A percentile compares a stretch with the other conserved stretches of the same genome.
Evolutionary conservation across 1,139 yeast species (phyloP).

Genomic region (Taphrina pruni): DNA sequence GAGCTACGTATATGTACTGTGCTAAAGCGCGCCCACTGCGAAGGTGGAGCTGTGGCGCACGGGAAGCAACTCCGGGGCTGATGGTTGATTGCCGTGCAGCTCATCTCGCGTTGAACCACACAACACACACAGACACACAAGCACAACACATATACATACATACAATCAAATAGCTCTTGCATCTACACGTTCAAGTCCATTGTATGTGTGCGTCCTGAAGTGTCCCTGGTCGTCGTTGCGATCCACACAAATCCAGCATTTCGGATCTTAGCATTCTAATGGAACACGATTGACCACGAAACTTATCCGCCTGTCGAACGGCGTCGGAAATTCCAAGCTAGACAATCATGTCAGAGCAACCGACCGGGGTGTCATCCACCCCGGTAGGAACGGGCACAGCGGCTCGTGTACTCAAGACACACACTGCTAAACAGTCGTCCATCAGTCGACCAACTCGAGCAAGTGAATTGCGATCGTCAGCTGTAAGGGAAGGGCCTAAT

Average conservation of each 20-base stretch:
- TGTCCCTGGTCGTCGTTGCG: too few relatives aligned
- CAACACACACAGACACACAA: background rate
- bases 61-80: background rate
- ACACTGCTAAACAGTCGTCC: slow-evolving; percentile 15
- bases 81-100: background rate
- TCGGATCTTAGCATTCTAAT: background rate
- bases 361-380: background rate
- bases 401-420: slow-evolving; percentile 1
- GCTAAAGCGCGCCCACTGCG: background rate
- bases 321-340: background rate
- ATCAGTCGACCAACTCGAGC: slow-evolving; percentile 21
- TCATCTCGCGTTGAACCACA: background rate
- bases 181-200: too few relatives aligned
- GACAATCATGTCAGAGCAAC: background rate
- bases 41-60: slow-evolving; percentile 3
- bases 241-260: too few relatives aligned
- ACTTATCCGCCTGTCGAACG: too few relatives aligned
- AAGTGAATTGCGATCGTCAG: slow-evolving; percentile 5
- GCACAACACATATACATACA: background rate
- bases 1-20: background rate
- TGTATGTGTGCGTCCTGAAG: too few relatives aligned
- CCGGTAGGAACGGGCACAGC: slow-evolving; percentile 1
- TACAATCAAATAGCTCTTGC: background rate
- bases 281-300: slow-evolving; percentile 12
- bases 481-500: background rate